Evolutionary conservation across 2,329 filamentous ascomycete species (phyloP), one percentile per base, ranked within the genome.

Genomic region (Neoascochyta sp.): DNA sequence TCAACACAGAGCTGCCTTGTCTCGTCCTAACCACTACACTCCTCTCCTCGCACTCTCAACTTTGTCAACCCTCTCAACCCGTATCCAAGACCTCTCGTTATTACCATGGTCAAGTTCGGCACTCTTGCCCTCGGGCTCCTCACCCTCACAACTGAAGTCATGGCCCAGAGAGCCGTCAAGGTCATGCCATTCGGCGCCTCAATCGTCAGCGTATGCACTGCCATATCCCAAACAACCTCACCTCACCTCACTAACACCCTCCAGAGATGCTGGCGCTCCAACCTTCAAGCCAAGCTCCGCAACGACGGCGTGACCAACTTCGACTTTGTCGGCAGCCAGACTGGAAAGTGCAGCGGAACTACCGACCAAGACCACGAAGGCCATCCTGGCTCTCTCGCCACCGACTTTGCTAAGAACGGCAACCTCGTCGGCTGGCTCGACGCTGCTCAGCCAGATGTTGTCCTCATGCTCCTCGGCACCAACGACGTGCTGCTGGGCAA

Each of bases 391-490:
- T 60, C 54, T 16, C 54, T 60, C 1, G 67, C 63, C 10, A 63
- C 60, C 9, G 57, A 61, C 17, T 67, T 65, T 26, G 64, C 60
- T 3, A 44, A 50, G 12, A 52, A 65, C 17, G 60, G 63, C 16
- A 54, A 60, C 27, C 58, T 70, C 3, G 50, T 52, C 0, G 48
- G 42, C 11, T 70, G 66, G 66, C 51, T 71, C 7, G 39, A 53
- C 3, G 36, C 49, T 14, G 55, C 63, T 7, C 53, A 57, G 2
- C 64, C 67, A 0, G 65, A 70, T 36, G 51, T 70, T n/a, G 59
- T 70, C 24, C 52, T 69, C 50, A 67, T 70, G 65, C 64, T 69
- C 38, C 50, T 71, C 2, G 66, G 64, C 4, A 66, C 65, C 9
- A 67, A 68, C 52, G 68, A 70, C 36, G 54, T 67, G 2, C 62